A percentile compares a stretch with the other conserved stretches of the same genome.
Conservation (phyloP, 306 rosid genomes). For the Leucaena leucocephala region DNA sequence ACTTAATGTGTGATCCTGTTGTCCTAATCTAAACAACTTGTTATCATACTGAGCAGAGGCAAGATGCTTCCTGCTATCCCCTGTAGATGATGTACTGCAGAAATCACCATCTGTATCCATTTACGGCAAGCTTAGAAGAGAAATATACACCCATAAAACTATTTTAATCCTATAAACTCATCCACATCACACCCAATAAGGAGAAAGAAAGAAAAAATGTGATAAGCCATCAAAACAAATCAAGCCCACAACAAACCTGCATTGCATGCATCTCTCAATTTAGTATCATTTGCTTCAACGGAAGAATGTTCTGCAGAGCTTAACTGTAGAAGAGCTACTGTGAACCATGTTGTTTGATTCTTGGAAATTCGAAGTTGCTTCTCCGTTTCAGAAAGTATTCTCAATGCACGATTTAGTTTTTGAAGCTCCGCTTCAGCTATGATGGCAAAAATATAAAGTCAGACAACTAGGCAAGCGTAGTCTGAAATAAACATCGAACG, state of each 20-base stretch:
- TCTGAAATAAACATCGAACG: constrained; percentile 19
- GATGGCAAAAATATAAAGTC: constrained; percentile 31
- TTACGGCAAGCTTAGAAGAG: constrained; percentile 32
- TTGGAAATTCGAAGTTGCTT: constrained; percentile 79
- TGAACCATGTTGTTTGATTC: constrained; percentile 87
- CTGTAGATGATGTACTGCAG: constrained; percentile 39
- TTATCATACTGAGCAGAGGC: constrained; percentile 41
- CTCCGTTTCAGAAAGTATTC: constrained; percentile 77
- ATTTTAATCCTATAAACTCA: neutral
- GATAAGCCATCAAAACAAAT: neutral
- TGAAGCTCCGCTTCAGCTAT: constrained; percentile 67
- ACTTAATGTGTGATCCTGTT: constrained; percentile 63
- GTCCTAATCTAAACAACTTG: constrained; percentile 45
- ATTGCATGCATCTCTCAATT: constrained; percentile 43
- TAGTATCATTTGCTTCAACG: constrained; percentile 47
- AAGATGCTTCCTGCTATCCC: constrained; percentile 47
- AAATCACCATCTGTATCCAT: constrained; percentile 40
- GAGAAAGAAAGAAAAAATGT: neutral
- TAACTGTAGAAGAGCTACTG: constrained; percentile 81
- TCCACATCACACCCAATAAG: neutral
- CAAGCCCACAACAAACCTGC: constrained; percentile 40
- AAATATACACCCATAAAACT: constrained; percentile 8
- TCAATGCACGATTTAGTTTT: constrained; percentile 74
- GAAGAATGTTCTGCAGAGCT: constrained; percentile 64
- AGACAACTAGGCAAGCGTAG: constrained; percentile 18